These are phyloP conservation scores for Dryas drummondii DNA, from an alignment of 306 rosid species.

Conservation along the genomic window DNA sequence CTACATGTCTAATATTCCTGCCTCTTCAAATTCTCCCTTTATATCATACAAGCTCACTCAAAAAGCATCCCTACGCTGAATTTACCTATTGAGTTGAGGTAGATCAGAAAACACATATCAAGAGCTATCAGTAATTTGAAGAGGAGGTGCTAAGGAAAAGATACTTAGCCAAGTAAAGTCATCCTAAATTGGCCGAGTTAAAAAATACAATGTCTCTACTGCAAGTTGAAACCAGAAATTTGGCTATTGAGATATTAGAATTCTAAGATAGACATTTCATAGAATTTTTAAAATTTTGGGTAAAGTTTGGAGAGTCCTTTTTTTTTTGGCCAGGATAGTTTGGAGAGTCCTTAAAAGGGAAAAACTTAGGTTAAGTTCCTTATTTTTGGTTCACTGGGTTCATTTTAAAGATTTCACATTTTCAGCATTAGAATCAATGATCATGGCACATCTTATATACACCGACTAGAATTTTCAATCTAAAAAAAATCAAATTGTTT, in stretches of 20 bases:
- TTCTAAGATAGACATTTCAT: not conserved
- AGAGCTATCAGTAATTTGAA: not conserved
- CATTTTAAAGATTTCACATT: not conserved
- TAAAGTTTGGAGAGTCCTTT: not conserved
- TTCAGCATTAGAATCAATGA: not conserved
- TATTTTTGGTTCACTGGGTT: not conserved
- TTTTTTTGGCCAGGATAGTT: no score
- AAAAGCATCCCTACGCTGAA: not conserved
- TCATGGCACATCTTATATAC: not conserved
- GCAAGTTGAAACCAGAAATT: not conserved
- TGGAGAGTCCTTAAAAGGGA: not conserved
- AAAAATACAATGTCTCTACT: not conserved
- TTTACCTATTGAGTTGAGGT: not conserved
- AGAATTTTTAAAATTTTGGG: not conserved
- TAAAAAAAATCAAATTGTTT: no score
- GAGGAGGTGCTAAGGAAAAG: not conserved
- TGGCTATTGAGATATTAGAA: not conserved
- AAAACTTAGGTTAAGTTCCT: no score
- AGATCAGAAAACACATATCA: not conserved
- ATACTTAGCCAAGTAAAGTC: not conserved
- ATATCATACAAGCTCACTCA: not conserved
- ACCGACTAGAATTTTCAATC: no score
- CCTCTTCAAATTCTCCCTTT: not conserved
- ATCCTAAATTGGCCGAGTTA: not conserved
- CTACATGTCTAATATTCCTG: not conserved